Conservation (phyloP, 805 yeast genomes). For the Zygosaccharomyces bailii region DNA sequence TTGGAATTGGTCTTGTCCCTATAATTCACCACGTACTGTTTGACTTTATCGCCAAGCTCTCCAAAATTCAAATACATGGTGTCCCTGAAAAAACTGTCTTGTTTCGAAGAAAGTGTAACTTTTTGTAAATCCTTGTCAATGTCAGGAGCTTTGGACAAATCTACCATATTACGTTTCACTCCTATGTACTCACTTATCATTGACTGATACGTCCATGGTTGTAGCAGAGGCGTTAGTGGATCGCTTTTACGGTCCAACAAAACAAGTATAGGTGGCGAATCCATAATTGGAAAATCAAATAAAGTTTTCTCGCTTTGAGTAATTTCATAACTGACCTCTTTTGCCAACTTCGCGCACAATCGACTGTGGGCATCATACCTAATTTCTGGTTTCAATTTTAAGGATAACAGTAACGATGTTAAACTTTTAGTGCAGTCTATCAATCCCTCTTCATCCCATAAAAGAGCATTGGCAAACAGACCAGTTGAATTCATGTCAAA, state of each 20-base stretch:
- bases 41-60: constrained; percentile 84
- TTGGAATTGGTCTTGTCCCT: constrained; percentile 74
- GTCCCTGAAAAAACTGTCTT: constrained; percentile 73
- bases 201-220: constrained; percentile 98
- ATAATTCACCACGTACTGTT: constrained; percentile 77
- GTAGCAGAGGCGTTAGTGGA: constrained; percentile 86
- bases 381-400: constrained; percentile 74
- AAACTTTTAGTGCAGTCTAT: constrained; percentile 25
- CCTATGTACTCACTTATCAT: constrained; percentile 94
- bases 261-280: constrained; percentile 68
- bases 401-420: constrained; percentile 45
- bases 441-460: constrained; percentile 31
- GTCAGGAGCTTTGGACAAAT: constrained; percentile 53
- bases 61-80: constrained; percentile 91
- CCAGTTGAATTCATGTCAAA: constrained; percentile 32
- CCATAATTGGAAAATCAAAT: constrained; percentile 63
- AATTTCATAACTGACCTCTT: constrained; percentile 57
- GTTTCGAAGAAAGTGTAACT: constrained; percentile 61
- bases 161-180: constrained; percentile 75
- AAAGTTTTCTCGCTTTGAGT: constrained; percentile 52
- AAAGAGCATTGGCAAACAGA: constrained; percentile 27
- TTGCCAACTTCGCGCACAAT: constrained; percentile 63
- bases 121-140: constrained; percentile 57
- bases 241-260: constrained; percentile 83
- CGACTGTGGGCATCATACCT: constrained; percentile 70